These are phyloP conservation scores for Ceratocystis destructans DNA, from an alignment of 2,329 filamentous ascomycete genomes.

Conservation along the genomic window DNA sequence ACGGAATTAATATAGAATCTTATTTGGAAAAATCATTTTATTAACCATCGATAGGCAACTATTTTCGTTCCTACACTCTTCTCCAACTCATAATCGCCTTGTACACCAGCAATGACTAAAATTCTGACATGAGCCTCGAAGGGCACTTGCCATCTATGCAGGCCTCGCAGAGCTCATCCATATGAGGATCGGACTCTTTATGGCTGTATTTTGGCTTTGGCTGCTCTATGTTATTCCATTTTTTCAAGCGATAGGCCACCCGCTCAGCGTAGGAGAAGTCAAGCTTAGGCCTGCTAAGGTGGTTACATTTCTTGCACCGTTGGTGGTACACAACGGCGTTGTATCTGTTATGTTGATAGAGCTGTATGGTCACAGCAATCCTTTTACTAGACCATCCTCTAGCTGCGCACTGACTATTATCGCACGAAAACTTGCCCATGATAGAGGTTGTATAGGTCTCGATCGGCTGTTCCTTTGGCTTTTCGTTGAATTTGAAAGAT, in stretches of 20 bases:
- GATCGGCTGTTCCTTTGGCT: not conserved
- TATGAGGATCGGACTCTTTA: not conserved
- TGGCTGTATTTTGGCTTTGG: not conserved
- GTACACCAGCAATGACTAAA: not conserved
- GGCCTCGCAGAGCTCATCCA: not conserved
- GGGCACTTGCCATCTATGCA: not conserved
- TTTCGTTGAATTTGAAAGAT: not conserved
- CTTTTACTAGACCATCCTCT: not conserved
- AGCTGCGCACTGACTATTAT: not conserved
- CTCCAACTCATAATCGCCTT: too few species aligned
- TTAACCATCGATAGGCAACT: too few species aligned
- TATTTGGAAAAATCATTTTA: too few species aligned
- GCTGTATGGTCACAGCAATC: not conserved
- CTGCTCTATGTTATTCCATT: not conserved
- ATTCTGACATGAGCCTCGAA: too few species aligned
- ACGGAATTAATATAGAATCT: too few species aligned
- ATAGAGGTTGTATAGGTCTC: not conserved
- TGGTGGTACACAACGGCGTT: not conserved
- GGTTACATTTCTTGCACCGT: not conserved
- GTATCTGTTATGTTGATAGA: not conserved
- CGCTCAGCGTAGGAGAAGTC: not conserved
- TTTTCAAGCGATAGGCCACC: not conserved
- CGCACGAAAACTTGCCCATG: not conserved
- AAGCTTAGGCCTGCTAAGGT: not conserved
- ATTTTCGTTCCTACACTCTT: too few species aligned